These are phyloP conservation scores for Oehlia diaphana DNA, from an alignment of 192 early-diverging fungal species.

Conservation along the genomic window DNA sequence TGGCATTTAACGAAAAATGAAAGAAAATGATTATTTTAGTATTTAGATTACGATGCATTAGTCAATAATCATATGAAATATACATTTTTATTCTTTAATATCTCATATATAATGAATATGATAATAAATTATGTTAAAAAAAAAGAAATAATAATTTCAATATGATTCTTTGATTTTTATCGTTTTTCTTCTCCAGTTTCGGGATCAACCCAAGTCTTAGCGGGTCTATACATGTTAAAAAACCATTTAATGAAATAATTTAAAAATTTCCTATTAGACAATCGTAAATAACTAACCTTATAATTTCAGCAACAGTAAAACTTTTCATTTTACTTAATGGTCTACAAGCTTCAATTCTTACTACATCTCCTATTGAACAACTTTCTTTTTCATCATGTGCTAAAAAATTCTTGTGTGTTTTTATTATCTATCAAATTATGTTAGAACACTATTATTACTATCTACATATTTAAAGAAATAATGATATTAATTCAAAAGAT, in stretches of 20 bases:
- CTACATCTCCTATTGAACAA: slow-evolving; percentile 87
- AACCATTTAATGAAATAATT: neutral
- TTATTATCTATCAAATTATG: slow-evolving; percentile 60
- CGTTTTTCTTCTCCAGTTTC: slow-evolving; percentile 17
- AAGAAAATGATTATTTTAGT: too few species aligned
- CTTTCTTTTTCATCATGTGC: slow-evolving; percentile 82
- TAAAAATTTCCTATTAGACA: neutral
- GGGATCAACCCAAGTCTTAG: slow-evolving; percentile 23
- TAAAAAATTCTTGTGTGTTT: slow-evolving; percentile 83
- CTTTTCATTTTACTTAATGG: slow-evolving; percentile 86
- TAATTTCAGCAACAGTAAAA: slow-evolving; percentile 86
- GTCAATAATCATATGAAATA: too few species aligned
- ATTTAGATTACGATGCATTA: too few species aligned
- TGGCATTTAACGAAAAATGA: slow-evolving; percentile 2
- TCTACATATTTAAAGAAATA: neutral
- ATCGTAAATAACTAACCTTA: slow-evolving; percentile 32
- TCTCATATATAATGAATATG: too few species aligned
- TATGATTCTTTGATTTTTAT: neutral
- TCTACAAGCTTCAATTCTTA: slow-evolving; percentile 87
- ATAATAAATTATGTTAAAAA: neutral
- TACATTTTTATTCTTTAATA: too few species aligned
- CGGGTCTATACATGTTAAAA: slow-evolving; percentile 2
- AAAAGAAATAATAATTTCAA: neutral
- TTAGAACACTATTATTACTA: neutral
- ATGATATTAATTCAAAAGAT: neutral